Conservation (phyloP, 1,284 basidiomycete species). For the Ustilago loliicola region DNA sequence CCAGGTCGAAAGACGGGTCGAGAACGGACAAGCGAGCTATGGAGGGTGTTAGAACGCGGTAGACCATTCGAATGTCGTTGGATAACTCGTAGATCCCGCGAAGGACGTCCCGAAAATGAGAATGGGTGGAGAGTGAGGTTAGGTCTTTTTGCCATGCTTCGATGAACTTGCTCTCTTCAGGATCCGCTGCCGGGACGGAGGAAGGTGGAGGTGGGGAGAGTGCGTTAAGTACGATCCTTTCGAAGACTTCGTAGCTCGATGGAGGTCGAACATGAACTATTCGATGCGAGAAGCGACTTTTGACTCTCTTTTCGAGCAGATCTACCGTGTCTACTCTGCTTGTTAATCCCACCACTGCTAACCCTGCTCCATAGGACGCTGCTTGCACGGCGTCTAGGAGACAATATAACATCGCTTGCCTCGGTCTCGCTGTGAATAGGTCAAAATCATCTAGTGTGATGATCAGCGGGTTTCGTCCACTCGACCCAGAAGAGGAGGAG, state of each 20-base stretch:
- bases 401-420: constrained; percentile 69
- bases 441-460: constrained; percentile 67
- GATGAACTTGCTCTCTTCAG: not conserved
- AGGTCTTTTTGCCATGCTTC: constrained; percentile 48
- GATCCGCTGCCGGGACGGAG: not conserved
- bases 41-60: constrained; percentile 30
- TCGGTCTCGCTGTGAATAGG: constrained; percentile 56
- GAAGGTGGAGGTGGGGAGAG: constrained; percentile 3
- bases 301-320: constrained; percentile 68
- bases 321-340: constrained; percentile 62
- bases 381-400: constrained; percentile 68
- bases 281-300: constrained; percentile 67
- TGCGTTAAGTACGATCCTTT: constrained; percentile 48
- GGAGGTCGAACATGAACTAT: constrained; percentile 62
- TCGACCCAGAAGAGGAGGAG: not conserved
- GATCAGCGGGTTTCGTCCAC: constrained; percentile 54
- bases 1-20: constrained; percentile 16
- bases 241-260: constrained; percentile 33
- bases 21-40: constrained; percentile 17
- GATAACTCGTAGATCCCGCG: constrained; percentile 50
- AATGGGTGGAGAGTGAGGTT: constrained; percentile 21
- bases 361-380: constrained; percentile 60
- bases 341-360: constrained; percentile 64
- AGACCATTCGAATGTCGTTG: constrained; percentile 56
- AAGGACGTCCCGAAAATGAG: constrained; percentile 34